phyloP scores from a whole-genome alignment of 306 rosid species.

The Astragalus glycyphyllos region DNA sequence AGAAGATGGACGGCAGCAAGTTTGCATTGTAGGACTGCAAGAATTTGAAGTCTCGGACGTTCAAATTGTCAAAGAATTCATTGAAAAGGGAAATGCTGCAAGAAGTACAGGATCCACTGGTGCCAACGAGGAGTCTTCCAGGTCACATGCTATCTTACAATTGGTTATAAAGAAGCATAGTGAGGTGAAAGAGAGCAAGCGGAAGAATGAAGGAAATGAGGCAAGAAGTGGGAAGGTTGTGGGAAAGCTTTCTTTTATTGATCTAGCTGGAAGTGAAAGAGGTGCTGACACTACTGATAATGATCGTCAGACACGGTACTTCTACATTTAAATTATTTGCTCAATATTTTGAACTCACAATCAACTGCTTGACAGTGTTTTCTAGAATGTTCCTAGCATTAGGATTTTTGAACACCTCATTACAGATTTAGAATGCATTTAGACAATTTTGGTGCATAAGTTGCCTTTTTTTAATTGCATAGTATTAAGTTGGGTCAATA shows the following conservation, averaged over 20 bases:
- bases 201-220: slow-evolving; percentile 85
- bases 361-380: slow-evolving; percentile 22
- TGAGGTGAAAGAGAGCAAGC: slow-evolving; percentile 80
- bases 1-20: slow-evolving; percentile 98
- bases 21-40: slow-evolving; percentile 99
- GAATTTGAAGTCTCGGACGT: slow-evolving; percentile 99
- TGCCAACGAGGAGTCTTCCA: slow-evolving; percentile 98
- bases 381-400: slow-evolving; percentile 29
- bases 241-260: slow-evolving; percentile 96
- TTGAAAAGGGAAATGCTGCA: slow-evolving; percentile 92
- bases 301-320: slow-evolving; percentile 96
- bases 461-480: slow-evolving; percentile 7
- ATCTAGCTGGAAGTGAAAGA: slow-evolving; percentile 99
- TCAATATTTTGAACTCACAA: slow-evolving; percentile 2
- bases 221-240: slow-evolving; percentile 82
- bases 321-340: slow-evolving; percentile 15
- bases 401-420: slow-evolving; percentile 5
- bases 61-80: slow-evolving; percentile 89
- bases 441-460: slow-evolving; percentile 25
- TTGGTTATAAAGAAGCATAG: slow-evolving; percentile 82
- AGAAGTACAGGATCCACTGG: slow-evolving; percentile 99
- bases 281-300: slow-evolving; percentile 99
- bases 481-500: slow-evolving; percentile 12
- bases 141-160: slow-evolving; percentile 98
- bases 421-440: neutral